Percentiles rank a stretch among this genome's conserved stretches.
These are phyloP conservation scores for Tetrastigma voinierianum DNA, from an alignment of 164 flowering plant genomes.

Conservation along the genomic window DNA sequence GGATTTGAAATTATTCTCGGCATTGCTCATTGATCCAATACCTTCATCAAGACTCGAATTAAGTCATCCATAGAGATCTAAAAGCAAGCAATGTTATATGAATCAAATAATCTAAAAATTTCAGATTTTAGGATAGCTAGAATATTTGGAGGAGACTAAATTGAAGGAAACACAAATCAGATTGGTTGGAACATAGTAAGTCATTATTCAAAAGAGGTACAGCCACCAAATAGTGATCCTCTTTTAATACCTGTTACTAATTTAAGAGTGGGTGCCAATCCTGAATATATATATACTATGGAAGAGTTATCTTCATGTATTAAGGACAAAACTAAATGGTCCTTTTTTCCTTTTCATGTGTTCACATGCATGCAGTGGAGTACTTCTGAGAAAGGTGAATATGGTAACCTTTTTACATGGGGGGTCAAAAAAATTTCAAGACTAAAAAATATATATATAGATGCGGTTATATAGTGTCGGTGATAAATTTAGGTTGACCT, in stretches of 20 bases:
- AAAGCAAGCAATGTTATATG: slow-evolving; percentile 41
- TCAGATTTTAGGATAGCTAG: slow-evolving; percentile 49
- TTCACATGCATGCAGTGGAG: no score
- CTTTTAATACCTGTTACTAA: no score
- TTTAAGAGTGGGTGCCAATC: no score
- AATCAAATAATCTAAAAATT: slow-evolving; percentile 37
- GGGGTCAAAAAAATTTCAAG: no score
- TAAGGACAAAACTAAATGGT: background rate
- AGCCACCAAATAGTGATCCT: background rate
- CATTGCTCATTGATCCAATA: slow-evolving; percentile 42
- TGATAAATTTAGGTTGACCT: no score
- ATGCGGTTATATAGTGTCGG: no score
- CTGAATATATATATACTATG: no score
- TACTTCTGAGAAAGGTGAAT: no score
- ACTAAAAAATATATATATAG: no score
- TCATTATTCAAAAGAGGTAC: background rate
- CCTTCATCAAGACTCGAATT: slow-evolving; percentile 43
- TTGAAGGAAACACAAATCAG: slow-evolving; percentile 27
- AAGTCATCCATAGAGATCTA: slow-evolving; percentile 37
- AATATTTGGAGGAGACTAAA: slow-evolving; percentile 31
- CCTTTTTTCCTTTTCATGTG: background rate
- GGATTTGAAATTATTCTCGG: slow-evolving; percentile 32
- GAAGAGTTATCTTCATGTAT: no score
- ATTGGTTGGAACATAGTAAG: slow-evolving; percentile 49
- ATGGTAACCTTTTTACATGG: no score